These are phyloP conservation scores for Penicillium subrubescens DNA, from an alignment of 495 filamentous ascomycete genomes.

Conservation along the genomic window DNA sequence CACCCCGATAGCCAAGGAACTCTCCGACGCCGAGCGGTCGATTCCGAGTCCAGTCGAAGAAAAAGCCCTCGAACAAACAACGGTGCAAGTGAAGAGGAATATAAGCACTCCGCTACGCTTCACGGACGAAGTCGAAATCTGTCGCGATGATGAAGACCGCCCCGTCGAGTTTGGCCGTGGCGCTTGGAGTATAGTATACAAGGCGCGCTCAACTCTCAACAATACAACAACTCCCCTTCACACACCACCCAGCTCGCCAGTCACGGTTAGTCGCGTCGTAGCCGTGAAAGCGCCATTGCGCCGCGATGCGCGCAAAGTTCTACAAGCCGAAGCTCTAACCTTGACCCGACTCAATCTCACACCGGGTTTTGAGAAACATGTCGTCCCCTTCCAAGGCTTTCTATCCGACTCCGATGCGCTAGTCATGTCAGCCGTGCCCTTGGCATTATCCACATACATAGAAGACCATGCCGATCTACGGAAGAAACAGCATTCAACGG, in stretches of 20 bases:
- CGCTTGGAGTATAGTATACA: conserved; percentile 64
- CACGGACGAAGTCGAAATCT: conserved; percentile 39
- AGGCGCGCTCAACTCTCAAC: conserved; percentile 31
- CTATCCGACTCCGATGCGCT: conserved; percentile 50
- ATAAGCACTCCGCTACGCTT: conserved; percentile 29
- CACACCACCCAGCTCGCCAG: conserved; percentile 55
- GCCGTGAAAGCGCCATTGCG: conserved; percentile 59
- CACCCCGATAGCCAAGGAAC: conserved; percentile 36
- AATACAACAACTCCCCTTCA: conserved; percentile 8
- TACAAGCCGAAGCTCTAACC: conserved; percentile 54
- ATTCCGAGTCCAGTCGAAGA: conserved; percentile 13
- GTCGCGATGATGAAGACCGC: conserved; percentile 27
- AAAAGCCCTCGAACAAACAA: neutral
- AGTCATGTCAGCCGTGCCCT: conserved; percentile 55
- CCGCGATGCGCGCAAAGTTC: conserved; percentile 49
- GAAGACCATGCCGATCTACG: conserved; percentile 37
- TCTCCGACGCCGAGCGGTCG: conserved; percentile 3
- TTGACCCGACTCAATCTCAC: conserved; percentile 50
- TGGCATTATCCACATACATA: conserved; percentile 53
- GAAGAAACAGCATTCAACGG: conserved; percentile 35
- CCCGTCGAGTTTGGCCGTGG: conserved; percentile 56
- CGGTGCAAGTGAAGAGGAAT: conserved; percentile 14
- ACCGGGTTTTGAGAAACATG: conserved; percentile 35
- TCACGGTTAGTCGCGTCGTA: conserved; percentile 35
- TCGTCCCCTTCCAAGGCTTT: conserved; percentile 60